A percentile compares a stretch with the other conserved stretches of the same genome.
Evolutionary conservation across 2,329 filamentous ascomycete species (phyloP).

Genomic region (Emericellopsis cladophorae): DNA sequence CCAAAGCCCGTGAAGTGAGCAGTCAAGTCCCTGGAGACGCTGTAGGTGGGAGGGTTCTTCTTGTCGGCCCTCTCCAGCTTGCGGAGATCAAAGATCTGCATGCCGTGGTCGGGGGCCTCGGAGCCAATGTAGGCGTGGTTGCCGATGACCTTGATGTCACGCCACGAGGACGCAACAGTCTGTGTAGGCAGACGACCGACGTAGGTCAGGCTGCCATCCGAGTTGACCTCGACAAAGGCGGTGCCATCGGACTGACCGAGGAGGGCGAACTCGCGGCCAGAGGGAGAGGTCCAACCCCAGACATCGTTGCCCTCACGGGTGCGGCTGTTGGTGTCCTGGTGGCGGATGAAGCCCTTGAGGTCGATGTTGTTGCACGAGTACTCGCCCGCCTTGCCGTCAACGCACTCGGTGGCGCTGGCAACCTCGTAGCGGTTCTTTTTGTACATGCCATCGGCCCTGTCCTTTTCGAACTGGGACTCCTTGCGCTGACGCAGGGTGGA

Average conservation of each 20-base stretch:
- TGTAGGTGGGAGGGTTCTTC: slow-evolving; percentile 15
- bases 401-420: slow-evolving; percentile 8
- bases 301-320: slow-evolving; percentile 21
- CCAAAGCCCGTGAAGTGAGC: slow-evolving; percentile 15
- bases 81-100: slow-evolving; percentile 52
- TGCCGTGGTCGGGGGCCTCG: slow-evolving; percentile 34
- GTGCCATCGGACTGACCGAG: slow-evolving; percentile 33
- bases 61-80: slow-evolving; percentile 31
- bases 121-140: slow-evolving; percentile 23
- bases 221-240: slow-evolving; percentile 30
- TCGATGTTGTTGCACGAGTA: slow-evolving; percentile 22
- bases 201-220: slow-evolving; percentile 27
- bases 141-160: slow-evolving; percentile 26
- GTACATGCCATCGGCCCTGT: slow-evolving; percentile 6
- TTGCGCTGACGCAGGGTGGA: slow-evolving; percentile 5
- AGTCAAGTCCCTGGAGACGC: slow-evolving; percentile 16
- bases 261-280: slow-evolving; percentile 29
- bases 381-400: slow-evolving; percentile 17
- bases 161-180: slow-evolving; percentile 18
- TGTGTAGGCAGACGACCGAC: slow-evolving; percentile 30
- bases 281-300: slow-evolving; percentile 12
- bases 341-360: slow-evolving; percentile 21
- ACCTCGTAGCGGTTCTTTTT: slow-evolving; percentile 7
- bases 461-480: slow-evolving; percentile 3
- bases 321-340: slow-evolving; percentile 19